Evolutionary conservation across 2,329 filamentous ascomycete species (phyloP).

Genomic region (Cadophora luteo-olivacea): DNA sequence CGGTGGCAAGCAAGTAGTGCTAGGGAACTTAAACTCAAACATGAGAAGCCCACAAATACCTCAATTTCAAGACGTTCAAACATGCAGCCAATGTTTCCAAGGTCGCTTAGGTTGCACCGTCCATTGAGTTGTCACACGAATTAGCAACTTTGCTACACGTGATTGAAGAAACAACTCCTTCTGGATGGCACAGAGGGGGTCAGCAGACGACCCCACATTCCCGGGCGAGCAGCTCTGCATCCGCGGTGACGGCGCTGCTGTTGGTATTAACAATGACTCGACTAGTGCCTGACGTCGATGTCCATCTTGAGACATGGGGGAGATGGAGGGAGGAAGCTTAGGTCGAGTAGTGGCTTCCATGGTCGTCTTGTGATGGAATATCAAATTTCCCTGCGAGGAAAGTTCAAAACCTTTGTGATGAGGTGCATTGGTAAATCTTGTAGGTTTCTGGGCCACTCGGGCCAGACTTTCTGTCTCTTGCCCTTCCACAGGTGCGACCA

Average conservation of each 20-base stretch:
- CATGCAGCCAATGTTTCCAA: slow-evolving; percentile 11
- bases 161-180: slow-evolving; percentile 5
- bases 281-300: slow-evolving; percentile 3
- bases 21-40: background rate
- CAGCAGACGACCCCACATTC: slow-evolving; percentile 27
- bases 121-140: background rate
- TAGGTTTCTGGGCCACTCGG: background rate
- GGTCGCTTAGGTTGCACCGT: slow-evolving; percentile 1
- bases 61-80: slow-evolving; percentile 2
- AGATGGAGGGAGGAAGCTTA: background rate
- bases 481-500: slow-evolving; percentile 6
- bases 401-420: background rate
- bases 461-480: background rate
- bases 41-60: background rate
- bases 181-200: slow-evolving; percentile 4
- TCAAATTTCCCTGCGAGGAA: slow-evolving; percentile 7
- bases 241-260: slow-evolving; percentile 8
- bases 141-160: slow-evolving; percentile 16
- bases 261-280: slow-evolving; percentile 21
- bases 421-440: background rate
- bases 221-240: slow-evolving; percentile 18
- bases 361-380: slow-evolving; percentile 22
- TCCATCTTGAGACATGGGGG: slow-evolving; percentile 11
- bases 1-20: background rate
- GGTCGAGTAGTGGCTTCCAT: slow-evolving; percentile 1